A percentile compares a stretch with the other conserved stretches of the same genome.
These are phyloP conservation scores for Pseudogymnoascus sp. DNA, from an alignment of 2,329 filamentous ascomycete genomes.

Conservation along the genomic window DNA sequence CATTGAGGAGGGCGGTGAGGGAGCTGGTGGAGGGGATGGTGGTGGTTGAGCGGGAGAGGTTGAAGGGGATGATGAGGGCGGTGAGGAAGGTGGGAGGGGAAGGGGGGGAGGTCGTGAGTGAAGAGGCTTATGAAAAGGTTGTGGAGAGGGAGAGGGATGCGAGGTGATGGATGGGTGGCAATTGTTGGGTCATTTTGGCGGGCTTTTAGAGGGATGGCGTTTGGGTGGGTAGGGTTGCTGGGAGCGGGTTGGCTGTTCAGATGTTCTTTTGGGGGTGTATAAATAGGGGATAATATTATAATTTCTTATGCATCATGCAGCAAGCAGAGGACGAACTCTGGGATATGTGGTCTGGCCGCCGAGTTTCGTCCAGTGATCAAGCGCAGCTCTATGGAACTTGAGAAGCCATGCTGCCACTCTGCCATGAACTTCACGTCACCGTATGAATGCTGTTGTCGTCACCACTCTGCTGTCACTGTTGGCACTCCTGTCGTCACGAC, in stretches of 20 bases:
- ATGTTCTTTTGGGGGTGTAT: neutral
- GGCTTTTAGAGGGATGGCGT: neutral
- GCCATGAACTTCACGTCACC: neutral
- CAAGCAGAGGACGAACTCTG: neutral
- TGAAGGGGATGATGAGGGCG: constrained; percentile 74
- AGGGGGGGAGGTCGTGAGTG: neutral
- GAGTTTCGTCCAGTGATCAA: neutral
- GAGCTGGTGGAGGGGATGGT: constrained; percentile 72
- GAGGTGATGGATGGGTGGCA: neutral
- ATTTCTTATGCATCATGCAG: neutral
- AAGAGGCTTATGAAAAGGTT: neutral
- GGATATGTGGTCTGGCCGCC: neutral
- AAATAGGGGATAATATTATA: constrained; percentile 1
- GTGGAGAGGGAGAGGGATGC: neutral
- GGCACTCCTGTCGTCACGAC: neutral
- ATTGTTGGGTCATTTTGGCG: neutral
- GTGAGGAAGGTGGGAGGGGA: constrained; percentile 39
- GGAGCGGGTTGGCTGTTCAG: constrained; percentile 1
- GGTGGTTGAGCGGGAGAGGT: constrained; percentile 66
- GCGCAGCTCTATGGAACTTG: neutral
- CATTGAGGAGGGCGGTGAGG: constrained; percentile 64
- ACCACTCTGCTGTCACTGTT: neutral
- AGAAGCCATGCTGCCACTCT: neutral
- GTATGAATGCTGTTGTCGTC: neutral
- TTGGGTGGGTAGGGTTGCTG: neutral